Percentiles rank a stretch among this genome's conserved stretches.
Conservation (phyloP, 257 asterid genomes). For the Scutellaria galericulata region DNA sequence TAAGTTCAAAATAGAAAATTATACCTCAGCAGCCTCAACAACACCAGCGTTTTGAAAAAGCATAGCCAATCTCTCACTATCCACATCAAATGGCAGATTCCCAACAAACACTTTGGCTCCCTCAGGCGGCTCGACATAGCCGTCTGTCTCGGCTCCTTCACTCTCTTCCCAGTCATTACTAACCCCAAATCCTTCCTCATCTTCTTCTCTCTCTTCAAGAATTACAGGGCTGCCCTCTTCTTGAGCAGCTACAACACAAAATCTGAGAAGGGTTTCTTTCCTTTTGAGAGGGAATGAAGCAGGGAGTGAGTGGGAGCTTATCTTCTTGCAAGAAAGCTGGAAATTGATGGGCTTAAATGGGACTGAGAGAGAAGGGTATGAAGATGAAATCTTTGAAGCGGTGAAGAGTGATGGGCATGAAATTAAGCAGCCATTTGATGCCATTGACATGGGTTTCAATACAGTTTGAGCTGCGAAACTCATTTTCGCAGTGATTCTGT, state of each 20-base stretch:
- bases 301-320: constrained; percentile 41
- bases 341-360: constrained; percentile 54
- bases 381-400: constrained; percentile 45
- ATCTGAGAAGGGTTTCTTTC: constrained; percentile 44
- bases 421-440: constrained; percentile 61
- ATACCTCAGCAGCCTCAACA: constrained; percentile 86
- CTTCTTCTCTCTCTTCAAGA: constrained; percentile 49
- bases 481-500: constrained; percentile 46
- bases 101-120: constrained; percentile 87
- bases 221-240: constrained; percentile 54
- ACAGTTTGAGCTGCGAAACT: constrained; percentile 49
- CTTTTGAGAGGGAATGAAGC: constrained; percentile 36
- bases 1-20: neutral
- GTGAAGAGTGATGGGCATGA: constrained; percentile 61
- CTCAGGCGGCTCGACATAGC: constrained; percentile 62
- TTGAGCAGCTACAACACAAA: constrained; percentile 54
- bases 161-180: constrained; percentile 38
- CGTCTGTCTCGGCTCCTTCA: constrained; percentile 40
- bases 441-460: constrained; percentile 59
- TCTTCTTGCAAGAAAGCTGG: constrained; percentile 48
- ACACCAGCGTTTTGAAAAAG: constrained; percentile 83
- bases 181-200: constrained; percentile 36
- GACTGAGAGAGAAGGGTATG: constrained; percentile 39
- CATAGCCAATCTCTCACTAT: constrained; percentile 63
- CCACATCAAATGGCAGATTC: constrained; percentile 82